Evolutionary conservation across 2,329 filamentous ascomycete genomes (phyloP), one percentile per base, ranked within the genome.

Genomic region (Trichoderma atroviride): DNA sequence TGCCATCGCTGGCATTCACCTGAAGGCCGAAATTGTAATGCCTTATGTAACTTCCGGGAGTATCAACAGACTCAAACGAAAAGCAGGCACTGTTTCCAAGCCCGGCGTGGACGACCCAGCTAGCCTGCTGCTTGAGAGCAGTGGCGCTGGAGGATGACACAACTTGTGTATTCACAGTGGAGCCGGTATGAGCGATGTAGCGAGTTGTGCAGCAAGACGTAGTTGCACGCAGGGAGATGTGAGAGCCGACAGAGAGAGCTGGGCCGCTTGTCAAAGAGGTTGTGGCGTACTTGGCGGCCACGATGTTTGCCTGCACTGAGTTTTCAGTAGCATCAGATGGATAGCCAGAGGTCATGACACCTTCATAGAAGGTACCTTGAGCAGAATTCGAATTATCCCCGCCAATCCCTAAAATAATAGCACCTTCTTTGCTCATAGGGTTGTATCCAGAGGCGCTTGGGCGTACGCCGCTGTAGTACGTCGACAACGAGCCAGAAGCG

Each of bases 351-450:
- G 63, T 66, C 53, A 66, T 66, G 22, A 66, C 63, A 14, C 63
- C 63, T 9, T 66, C 63, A 5, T 66, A 66, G n/a, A 66, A 66
- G 2, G 63, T 66, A 29, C 63, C 63, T 22, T 66, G 63, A 13
- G 63, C 53, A 5, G 52, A 24, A 29, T 66, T 43, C 5, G 27
- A 33, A 5, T 66, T 66, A 40, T 66, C 63, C 4, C 63, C 63
- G 5, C 63, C 63, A 10, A 35, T 66, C 4, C 63, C 63, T 1
- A 66, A 37, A 29, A 66, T 66, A 22, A 66, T 66, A 29, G 63
- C 63, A 11, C 63, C 63, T 35, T 66, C 63, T 22, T 66, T 66
- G 27, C 53, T 57, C 63, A 66, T 66, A 2, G 63, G 63, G 13
- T 57, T 58, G 22, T 66, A 66, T 22, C 63, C 63, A 40, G 40